phyloP scores from a whole-genome alignment of 2,329 filamentous ascomycete species.

The Ophiostoma sp. region DNA sequence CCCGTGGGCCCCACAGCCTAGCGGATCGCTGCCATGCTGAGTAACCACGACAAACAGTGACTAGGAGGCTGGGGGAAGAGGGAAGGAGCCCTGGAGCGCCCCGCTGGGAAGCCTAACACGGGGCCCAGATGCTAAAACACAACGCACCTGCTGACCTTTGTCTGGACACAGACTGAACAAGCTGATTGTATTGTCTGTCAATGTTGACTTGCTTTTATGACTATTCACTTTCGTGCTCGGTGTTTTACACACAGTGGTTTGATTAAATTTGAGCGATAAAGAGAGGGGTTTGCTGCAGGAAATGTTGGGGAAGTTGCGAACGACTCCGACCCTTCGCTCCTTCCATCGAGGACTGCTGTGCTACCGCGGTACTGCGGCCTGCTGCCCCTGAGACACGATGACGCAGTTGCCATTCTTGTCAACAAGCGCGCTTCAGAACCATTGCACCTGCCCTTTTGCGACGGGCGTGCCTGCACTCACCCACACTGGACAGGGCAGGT shows the following conservation, averaged over 20 bases:
- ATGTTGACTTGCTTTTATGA: neutral
- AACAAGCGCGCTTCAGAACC: neutral
- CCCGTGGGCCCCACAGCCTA: slow-evolving; percentile 1
- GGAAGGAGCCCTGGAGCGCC: neutral
- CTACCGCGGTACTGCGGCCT: neutral
- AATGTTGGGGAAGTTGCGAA: neutral
- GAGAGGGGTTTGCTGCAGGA: neutral
- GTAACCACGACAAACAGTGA: neutral
- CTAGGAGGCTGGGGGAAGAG: neutral
- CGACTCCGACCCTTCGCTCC: slow-evolving; percentile 3
- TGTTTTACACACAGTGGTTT: neutral
- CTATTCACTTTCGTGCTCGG: neutral
- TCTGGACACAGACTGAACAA: neutral
- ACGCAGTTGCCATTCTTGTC: slow-evolving; percentile 21
- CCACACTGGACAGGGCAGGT: slow-evolving; percentile 1
- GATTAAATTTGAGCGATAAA: neutral
- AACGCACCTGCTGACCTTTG: neutral
- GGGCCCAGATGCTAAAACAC: neutral
- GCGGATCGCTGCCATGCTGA: neutral
- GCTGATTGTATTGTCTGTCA: neutral
- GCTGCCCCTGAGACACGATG: slow-evolving; percentile 15
- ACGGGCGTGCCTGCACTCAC: neutral
- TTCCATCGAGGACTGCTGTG: neutral
- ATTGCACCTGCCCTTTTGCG: slow-evolving; percentile 11
- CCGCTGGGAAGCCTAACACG: neutral